phyloP scores from a whole-genome alignment of 306 rosid genomes.

The Echinosophora koreensis region DNA sequence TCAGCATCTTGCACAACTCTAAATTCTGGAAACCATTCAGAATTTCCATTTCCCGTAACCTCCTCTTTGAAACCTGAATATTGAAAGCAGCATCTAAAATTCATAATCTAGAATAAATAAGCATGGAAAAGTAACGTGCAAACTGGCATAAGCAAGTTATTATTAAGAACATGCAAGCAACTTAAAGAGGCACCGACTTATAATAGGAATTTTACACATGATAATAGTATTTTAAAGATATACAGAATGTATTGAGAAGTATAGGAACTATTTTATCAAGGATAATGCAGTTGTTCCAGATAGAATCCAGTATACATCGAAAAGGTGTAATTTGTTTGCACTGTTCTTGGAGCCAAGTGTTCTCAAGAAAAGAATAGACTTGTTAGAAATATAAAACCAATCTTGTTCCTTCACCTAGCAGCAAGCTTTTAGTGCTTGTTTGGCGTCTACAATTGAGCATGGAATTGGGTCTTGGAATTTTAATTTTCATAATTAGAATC shows the following conservation, averaged over 20 bases:
- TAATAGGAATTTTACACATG: background rate
- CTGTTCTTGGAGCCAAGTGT: background rate
- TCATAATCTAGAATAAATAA: slow-evolving; percentile 11
- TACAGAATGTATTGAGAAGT: background rate
- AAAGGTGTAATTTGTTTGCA: background rate
- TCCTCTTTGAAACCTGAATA: slow-evolving; percentile 91
- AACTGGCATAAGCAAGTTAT: slow-evolving; percentile 3
- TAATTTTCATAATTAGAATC: too few species aligned
- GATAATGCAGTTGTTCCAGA: background rate
- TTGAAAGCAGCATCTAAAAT: slow-evolving; percentile 6
- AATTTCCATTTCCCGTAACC: slow-evolving; percentile 59
- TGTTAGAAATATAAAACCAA: too few species aligned
- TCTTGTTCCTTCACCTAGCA: too few species aligned
- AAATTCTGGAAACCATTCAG: slow-evolving; percentile 70
- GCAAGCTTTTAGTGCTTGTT: too few species aligned
- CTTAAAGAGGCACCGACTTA: slow-evolving; percentile 1
- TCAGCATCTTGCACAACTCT: slow-evolving; percentile 96
- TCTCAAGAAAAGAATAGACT: background rate
- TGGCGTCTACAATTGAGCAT: too few species aligned
- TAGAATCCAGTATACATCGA: background rate
- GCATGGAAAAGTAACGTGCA: background rate
- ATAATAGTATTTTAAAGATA: background rate
- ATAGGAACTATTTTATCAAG: background rate
- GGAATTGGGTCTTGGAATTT: too few species aligned
- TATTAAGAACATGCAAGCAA: slow-evolving; percentile 14